Evolutionary conservation across 805 yeast genomes (phyloP).

Genomic region (Yarrowia osloensis): DNA sequence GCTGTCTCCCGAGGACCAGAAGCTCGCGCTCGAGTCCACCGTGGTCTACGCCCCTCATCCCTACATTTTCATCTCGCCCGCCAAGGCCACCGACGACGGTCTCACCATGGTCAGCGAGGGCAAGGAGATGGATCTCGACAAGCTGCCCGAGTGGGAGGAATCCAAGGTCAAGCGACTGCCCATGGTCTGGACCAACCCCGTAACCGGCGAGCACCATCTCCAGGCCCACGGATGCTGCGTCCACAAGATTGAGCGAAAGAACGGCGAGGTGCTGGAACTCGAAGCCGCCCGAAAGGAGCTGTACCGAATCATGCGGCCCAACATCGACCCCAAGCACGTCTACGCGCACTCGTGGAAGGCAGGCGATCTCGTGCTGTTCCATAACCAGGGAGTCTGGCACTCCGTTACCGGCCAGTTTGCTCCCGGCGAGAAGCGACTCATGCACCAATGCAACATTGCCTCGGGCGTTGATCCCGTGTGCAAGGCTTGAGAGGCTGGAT

Average conservation of each 20-base stretch:
- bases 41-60: constrained; percentile 94
- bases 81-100: constrained; percentile 83
- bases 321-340: constrained; percentile 69
- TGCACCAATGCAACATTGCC: constrained; percentile 95
- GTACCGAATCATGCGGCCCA: constrained; percentile 80
- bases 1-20: constrained; percentile 68
- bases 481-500: constrained; percentile 14
- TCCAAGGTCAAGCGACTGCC: constrained; percentile 76
- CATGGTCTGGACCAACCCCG: constrained; percentile 90
- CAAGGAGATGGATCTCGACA: constrained; percentile 63
- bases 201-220: constrained; percentile 76
- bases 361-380: constrained; percentile 86
- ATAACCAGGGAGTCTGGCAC: constrained; percentile 88
- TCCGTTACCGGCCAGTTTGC: constrained; percentile 88
- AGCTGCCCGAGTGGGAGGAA: constrained; percentile 83
- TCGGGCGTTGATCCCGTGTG: constrained; percentile 67
- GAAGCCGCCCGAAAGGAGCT: constrained; percentile 73
- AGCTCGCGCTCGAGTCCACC: constrained; percentile 72
- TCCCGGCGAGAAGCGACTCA: constrained; percentile 73
- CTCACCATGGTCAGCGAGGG: constrained; percentile 82
- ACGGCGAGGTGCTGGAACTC: constrained; percentile 63
- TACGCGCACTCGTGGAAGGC: constrained; percentile 81
- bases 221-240: constrained; percentile 91
- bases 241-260: constrained; percentile 56
- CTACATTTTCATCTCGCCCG: constrained; percentile 77